Conservation (phyloP, 208 protist genomes). For the Blechomonas ayalai region DNA sequence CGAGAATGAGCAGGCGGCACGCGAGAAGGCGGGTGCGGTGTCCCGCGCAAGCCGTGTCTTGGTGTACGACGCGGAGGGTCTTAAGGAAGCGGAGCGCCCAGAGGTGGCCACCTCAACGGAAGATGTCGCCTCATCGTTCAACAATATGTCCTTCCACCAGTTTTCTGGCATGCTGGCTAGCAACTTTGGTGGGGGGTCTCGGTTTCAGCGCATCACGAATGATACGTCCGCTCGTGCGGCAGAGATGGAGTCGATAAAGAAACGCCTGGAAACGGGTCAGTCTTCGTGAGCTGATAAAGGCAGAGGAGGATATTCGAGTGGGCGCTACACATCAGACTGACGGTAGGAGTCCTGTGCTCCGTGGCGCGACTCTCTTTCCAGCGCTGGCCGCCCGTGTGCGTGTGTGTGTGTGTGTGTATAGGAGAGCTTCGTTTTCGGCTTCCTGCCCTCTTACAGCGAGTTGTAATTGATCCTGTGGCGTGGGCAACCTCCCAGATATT, state of each 20-base stretch:
- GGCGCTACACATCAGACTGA: no score
- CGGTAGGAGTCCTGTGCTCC: no score
- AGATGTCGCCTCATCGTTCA: slow-evolving; percentile 16
- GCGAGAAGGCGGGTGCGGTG: slow-evolving; percentile 3
- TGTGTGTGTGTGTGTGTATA: no score
- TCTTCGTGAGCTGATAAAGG: no score
- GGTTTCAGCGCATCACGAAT: slow-evolving; percentile 67
- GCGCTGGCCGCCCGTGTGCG: no score
- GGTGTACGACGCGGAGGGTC: slow-evolving; percentile 49
- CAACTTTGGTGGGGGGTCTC: slow-evolving; percentile 76
- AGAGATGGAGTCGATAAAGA: slow-evolving; percentile 22
- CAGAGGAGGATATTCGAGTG: no score
- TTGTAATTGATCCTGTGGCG: no score
- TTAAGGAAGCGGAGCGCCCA: slow-evolving; percentile 10
- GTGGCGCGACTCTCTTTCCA: no score
- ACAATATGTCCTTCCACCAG: slow-evolving; percentile 43
- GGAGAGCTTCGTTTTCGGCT: no score
- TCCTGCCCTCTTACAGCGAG: no score
- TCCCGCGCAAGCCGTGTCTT: slow-evolving; percentile 38
- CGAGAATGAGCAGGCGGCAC: slow-evolving; percentile 33
- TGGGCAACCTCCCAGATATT: no score
- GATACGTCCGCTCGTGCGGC: slow-evolving; percentile 44
- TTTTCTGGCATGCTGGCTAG: slow-evolving; percentile 56
- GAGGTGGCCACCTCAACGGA: slow-evolving; percentile 10
- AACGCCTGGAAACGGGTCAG: no score